phyloP scores from a whole-genome alignment of 306 rosid species.

The Phaseolus lunatus region DNA sequence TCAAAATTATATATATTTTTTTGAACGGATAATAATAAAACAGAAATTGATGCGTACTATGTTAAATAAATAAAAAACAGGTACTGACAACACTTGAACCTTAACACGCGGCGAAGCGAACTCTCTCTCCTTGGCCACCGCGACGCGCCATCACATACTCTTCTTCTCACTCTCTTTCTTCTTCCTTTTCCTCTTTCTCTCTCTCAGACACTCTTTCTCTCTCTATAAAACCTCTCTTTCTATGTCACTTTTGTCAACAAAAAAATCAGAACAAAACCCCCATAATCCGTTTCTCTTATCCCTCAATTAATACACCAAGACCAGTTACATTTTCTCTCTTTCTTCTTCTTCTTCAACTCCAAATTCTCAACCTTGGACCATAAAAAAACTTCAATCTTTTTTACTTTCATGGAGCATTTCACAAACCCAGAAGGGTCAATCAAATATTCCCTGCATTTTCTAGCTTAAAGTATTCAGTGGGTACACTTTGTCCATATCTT shows the following conservation, averaged over 20 bases:
- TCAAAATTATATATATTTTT: no score
- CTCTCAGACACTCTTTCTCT: neutral
- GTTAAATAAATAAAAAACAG: neutral
- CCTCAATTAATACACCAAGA: neutral
- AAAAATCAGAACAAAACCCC: neutral
- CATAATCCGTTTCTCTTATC: slow-evolving; percentile 22
- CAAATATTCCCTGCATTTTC: neutral
- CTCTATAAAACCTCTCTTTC: neutral
- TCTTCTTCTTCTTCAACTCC: neutral
- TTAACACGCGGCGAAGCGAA: slow-evolving; percentile 73
- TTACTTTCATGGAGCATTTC: slow-evolving; percentile 23
- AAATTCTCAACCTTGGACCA: neutral
- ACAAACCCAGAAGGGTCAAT: neutral
- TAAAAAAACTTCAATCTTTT: slow-evolving; percentile 19
- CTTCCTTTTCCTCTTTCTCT: neutral
- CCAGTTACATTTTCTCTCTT: slow-evolving; percentile 25
- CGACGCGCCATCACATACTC: slow-evolving; percentile 23
- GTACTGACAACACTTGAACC: slow-evolving; percentile 42
- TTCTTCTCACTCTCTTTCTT: neutral
- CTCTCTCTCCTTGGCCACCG: slow-evolving; percentile 47
- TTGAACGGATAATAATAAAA: no score
- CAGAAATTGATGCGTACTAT: no score
- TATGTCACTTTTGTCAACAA: neutral
- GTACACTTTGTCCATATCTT: slow-evolving; percentile 14
- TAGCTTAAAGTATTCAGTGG: neutral